These are phyloP conservation scores for Aspergillus ellipticus DNA, from an alignment of 495 filamentous ascomycete genomes.

Conservation along the genomic window DNA sequence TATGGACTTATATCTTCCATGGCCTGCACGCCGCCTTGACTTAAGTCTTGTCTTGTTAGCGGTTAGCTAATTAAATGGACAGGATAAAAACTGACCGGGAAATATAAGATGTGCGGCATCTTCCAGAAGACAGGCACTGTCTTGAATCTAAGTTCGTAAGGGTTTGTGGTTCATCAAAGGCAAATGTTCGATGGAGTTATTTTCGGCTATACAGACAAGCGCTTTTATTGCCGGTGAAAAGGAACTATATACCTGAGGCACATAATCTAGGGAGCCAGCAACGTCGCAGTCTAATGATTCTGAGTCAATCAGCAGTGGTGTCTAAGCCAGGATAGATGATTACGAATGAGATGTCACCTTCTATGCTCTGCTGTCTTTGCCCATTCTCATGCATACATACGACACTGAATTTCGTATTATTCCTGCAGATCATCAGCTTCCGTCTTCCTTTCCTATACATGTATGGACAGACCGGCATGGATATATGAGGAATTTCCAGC, in stretches of 20 bases:
- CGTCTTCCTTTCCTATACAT: background rate
- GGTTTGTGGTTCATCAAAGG: constrained; percentile 49
- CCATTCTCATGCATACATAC: background rate
- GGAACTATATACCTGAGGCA: constrained; percentile 39
- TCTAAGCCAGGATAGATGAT: background rate
- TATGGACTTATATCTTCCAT: constrained; percentile 2
- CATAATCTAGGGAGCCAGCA: constrained; percentile 14
- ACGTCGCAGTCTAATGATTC: background rate
- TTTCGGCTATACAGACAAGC: constrained; percentile 37
- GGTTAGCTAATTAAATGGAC: background rate
- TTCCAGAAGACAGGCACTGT: constrained; percentile 44
- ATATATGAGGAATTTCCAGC: constrained; percentile 52
- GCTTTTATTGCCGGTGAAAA: constrained; percentile 37
- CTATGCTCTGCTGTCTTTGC: constrained; percentile 22
- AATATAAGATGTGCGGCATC: constrained; percentile 57
- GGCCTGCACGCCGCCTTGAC: constrained; percentile 3
- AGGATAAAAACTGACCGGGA: constrained; percentile 15
- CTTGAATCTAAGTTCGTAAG: constrained; percentile 41
- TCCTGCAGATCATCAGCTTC: background rate
- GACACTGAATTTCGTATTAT: constrained; percentile 8
- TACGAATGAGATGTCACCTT: constrained; percentile 25
- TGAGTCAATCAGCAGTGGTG: background rate
- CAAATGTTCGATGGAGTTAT: constrained; percentile 43
- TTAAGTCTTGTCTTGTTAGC: background rate
- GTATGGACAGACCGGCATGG: constrained; percentile 18